These are phyloP conservation scores for Epichloe uncinata DNA, from an alignment of 2,329 filamentous ascomycete species.

Conservation along the genomic window DNA sequence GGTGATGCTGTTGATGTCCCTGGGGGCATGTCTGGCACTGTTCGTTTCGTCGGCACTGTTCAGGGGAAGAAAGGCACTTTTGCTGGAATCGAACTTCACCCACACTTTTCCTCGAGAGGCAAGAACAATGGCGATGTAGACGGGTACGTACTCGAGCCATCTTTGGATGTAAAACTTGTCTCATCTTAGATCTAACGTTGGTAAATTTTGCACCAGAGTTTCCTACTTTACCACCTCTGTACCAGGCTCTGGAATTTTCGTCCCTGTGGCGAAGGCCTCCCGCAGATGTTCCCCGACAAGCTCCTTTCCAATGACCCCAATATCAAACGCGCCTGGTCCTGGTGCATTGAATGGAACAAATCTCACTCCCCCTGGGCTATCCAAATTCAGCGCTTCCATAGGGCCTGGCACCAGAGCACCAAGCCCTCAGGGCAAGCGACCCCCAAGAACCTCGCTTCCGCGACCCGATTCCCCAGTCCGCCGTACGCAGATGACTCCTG, in stretches of 20 bases:
- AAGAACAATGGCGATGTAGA: conserved; percentile 97
- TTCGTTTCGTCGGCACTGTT: conserved; percentile 80
- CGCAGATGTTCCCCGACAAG: conserved; percentile 46
- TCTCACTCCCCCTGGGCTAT: conserved; percentile 49
- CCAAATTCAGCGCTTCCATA: conserved; percentile 81
- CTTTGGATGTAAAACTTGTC: background rate
- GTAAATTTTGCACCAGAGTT: conserved; percentile 27
- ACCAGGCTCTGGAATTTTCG: conserved; percentile 81
- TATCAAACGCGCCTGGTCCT: conserved; percentile 48
- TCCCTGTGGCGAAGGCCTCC: conserved; percentile 70
- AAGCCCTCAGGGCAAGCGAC: conserved; percentile 58
- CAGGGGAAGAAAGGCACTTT: conserved; percentile 79
- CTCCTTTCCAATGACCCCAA: conserved; percentile 53
- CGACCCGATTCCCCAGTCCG: conserved; percentile 79
- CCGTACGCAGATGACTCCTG: conserved; percentile 50
- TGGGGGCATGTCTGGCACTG: conserved; percentile 78
- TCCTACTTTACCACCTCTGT: conserved; percentile 71
- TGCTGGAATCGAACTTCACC: conserved; percentile 78
- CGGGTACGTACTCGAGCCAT: conserved; percentile 44
- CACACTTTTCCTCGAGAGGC: conserved; percentile 67
- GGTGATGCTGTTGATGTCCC: conserved; percentile 86
- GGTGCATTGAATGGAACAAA: conserved; percentile 44
- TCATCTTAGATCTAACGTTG: background rate
- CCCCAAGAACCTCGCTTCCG: conserved; percentile 60
- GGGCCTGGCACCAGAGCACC: conserved; percentile 55